A percentile compares a stretch with the other conserved stretches of the same genome.
Conservation (phyloP, 2,329 filamentous ascomycete genomes). For the Mycosphaerella sp. region DNA sequence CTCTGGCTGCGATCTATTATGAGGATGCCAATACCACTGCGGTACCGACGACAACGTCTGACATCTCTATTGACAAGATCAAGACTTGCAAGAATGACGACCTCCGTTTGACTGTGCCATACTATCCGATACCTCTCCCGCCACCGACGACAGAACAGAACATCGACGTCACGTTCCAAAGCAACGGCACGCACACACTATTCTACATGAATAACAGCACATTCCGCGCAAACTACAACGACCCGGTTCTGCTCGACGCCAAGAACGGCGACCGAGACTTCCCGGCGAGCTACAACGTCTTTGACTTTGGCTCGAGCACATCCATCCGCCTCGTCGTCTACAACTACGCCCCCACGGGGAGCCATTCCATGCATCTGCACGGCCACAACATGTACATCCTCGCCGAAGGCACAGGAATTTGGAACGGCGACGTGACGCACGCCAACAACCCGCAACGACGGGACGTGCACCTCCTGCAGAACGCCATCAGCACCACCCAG, state of each 20-base stretch:
- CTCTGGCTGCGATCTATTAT: conserved; percentile 61
- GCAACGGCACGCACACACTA: conserved; percentile 43
- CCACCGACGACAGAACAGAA: conserved; percentile 30
- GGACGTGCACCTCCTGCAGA: conserved; percentile 46
- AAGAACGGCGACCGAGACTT: conserved; percentile 32
- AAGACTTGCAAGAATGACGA: conserved; percentile 52
- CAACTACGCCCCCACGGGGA: conserved; percentile 35
- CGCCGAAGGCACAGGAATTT: conserved; percentile 37
- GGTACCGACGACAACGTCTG: conserved; percentile 39
- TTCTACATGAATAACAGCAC: conserved; percentile 50
- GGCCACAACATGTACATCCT: conserved; percentile 45
- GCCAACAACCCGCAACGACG: conserved; percentile 46
- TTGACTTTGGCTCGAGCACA: conserved; percentile 37
- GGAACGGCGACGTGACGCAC: conserved; percentile 37
- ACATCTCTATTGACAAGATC: conserved; percentile 43
- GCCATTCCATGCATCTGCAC: conserved; percentile 48
- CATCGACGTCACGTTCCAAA: conserved; percentile 45
- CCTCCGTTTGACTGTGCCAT: conserved; percentile 47
- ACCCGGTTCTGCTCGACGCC: conserved; percentile 34
- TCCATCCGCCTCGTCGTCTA: conserved; percentile 40
- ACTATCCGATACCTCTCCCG: conserved; percentile 50
- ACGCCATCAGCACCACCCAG: conserved; percentile 23
- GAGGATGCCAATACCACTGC: conserved; percentile 47
- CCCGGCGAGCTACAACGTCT: conserved; percentile 35
- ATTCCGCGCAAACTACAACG: conserved; percentile 47